Conservation (phyloP, 2,329 filamentous ascomycete species). For the Kalaharituber pfeilii region DNA sequence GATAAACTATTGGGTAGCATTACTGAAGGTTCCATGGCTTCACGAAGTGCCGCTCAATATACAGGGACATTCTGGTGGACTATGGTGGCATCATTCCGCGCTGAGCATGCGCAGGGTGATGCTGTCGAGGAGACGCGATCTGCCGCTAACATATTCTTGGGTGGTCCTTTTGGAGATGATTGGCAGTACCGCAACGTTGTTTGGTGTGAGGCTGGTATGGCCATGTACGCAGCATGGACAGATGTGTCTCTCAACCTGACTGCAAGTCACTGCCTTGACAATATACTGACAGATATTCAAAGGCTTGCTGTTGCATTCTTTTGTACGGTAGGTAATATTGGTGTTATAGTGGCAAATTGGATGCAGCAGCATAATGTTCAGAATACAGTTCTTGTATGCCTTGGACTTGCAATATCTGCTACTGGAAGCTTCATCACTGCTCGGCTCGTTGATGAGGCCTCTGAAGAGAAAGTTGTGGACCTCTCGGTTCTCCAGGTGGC, state of each 20-base stretch:
- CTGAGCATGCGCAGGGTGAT: not conserved
- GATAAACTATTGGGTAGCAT: no score
- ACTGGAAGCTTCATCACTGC: slow-evolving; percentile 10
- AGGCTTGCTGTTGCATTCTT: not conserved
- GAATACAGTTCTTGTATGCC: slow-evolving; percentile 3
- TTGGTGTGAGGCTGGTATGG: not conserved
- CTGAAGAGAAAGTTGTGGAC: not conserved
- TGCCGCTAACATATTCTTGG: not conserved
- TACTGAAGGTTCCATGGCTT: no score
- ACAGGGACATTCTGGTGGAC: no score
- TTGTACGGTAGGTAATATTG: slow-evolving; percentile 2
- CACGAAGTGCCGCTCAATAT: no score
- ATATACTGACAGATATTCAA: not conserved
- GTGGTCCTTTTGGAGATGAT: no score
- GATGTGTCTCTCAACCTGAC: slow-evolving; percentile 8
- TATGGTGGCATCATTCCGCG: not conserved
- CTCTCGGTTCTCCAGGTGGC: not conserved
- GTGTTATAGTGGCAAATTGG: slow-evolving; percentile 5
- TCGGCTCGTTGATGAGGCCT: not conserved
- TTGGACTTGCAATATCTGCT: slow-evolving; percentile 4
- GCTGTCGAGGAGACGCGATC: not conserved
- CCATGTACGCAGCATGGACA: slow-evolving; percentile 1
- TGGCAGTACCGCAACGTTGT: no score
- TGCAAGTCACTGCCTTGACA: slow-evolving; percentile 4
- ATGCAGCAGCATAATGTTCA: not conserved